These are phyloP conservation scores for Candida loeiensis DNA, from an alignment of 805 yeast genomes.

Conservation along the genomic window DNA sequence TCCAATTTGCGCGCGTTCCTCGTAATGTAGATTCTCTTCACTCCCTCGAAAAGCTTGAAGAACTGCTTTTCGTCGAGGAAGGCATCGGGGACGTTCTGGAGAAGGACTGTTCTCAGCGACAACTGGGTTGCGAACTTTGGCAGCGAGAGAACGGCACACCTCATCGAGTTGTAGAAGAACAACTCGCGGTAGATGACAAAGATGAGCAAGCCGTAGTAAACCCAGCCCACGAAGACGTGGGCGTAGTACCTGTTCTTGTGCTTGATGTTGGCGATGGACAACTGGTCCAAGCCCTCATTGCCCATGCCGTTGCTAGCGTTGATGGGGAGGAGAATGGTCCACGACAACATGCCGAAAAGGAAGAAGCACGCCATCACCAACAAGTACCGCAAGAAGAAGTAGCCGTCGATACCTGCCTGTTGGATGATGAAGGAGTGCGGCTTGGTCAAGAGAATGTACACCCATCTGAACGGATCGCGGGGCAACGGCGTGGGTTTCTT, in stretches of 20 bases:
- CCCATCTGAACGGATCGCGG: constrained; percentile 67
- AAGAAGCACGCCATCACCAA: constrained; percentile 52
- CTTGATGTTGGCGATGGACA: constrained; percentile 74
- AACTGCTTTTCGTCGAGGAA: constrained; percentile 71
- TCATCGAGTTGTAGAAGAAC: constrained; percentile 68
- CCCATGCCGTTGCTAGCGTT: constrained; percentile 69
- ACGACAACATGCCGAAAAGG: constrained; percentile 43
- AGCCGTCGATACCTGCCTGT: constrained; percentile 93
- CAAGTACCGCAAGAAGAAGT: constrained; percentile 79
- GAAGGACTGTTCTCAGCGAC: constrained; percentile 76
- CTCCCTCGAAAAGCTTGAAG: constrained; percentile 75
- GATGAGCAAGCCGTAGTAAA: constrained; percentile 65
- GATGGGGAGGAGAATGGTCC: constrained; percentile 76
- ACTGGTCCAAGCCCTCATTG: constrained; percentile 64
- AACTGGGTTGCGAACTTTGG: constrained; percentile 74
- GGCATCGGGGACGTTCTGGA: constrained; percentile 79
- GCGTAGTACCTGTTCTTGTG: constrained; percentile 68
- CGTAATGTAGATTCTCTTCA: constrained; percentile 75
- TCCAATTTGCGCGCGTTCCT: constrained; percentile 58
- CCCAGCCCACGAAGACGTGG: constrained; percentile 78
- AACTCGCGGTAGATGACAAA: constrained; percentile 82
- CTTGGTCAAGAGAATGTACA: constrained; percentile 56
- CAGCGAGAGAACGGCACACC: constrained; percentile 74
- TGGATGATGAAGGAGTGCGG: constrained; percentile 73
- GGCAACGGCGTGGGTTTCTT: constrained; percentile 75